Conservation (phyloP, 1,139 yeast species). For the Kluyveromyces marxianus region DNA sequence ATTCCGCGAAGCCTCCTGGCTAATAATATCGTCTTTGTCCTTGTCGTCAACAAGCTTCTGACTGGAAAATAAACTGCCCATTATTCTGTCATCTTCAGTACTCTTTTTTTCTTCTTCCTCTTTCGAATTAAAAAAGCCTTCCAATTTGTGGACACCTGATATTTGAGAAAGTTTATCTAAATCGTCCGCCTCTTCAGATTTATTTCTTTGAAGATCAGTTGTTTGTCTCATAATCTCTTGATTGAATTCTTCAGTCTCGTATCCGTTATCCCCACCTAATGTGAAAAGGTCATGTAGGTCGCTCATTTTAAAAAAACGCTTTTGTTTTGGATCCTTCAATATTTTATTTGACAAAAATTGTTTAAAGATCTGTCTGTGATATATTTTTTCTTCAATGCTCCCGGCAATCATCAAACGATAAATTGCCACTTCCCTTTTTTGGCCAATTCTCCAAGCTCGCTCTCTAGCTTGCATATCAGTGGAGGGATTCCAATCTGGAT, state of each 20-base stretch:
- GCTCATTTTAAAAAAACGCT: slow-evolving; percentile 84
- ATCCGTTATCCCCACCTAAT: slow-evolving; percentile 68
- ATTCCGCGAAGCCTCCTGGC: slow-evolving; percentile 66
- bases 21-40: slow-evolving; percentile 49
- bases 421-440: slow-evolving; percentile 86
- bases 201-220: slow-evolving; percentile 20
- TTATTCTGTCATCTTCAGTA: slow-evolving; percentile 50
- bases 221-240: slow-evolving; percentile 30
- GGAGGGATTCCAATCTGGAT: slow-evolving; percentile 98
- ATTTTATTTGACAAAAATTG: slow-evolving; percentile 91
- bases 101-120: slow-evolving; percentile 41
- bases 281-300: slow-evolving; percentile 87
- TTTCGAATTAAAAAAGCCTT: slow-evolving; percentile 41
- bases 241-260: slow-evolving; percentile 29
- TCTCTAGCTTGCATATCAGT: slow-evolving; percentile 96
- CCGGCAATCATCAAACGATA: slow-evolving; percentile 92
- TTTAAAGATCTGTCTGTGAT: slow-evolving; percentile 93
- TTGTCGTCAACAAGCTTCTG: slow-evolving; percentile 62
- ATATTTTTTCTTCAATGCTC: slow-evolving; percentile 91
- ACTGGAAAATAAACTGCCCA: slow-evolving; percentile 76
- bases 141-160: slow-evolving; percentile 40
- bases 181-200: slow-evolving; percentile 43
- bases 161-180: slow-evolving; percentile 46
- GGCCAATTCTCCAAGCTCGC: slow-evolving; percentile 96
- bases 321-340: slow-evolving; percentile 89